phyloP scores from a whole-genome alignment of 106 monocot genomes.

The Acorus gramineus region DNA sequence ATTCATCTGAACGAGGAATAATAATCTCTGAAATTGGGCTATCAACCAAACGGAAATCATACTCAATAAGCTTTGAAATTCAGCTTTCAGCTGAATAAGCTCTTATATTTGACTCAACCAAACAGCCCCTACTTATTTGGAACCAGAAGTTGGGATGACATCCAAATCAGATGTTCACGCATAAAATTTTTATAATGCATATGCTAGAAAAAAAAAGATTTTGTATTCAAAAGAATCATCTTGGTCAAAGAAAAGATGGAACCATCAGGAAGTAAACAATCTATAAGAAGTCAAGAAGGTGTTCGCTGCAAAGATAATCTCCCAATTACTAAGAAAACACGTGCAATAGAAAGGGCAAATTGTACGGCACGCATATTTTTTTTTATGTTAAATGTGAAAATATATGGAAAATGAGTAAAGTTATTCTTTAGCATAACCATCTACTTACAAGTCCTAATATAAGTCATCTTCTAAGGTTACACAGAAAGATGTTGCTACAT shows the following conservation, averaged over 20 bases:
- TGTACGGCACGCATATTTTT: slow-evolving; percentile 63
- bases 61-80: too few species aligned
- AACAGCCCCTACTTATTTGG: too few species aligned
- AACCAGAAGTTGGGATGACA: slow-evolving; percentile 63
- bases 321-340: slow-evolving; percentile 44
- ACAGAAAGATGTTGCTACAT: slow-evolving; percentile 23
- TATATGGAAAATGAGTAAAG: slow-evolving; percentile 43
- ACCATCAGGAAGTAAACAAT: slow-evolving; percentile 42
- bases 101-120: too few species aligned
- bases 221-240: slow-evolving; percentile 58
- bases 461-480: too few species aligned
- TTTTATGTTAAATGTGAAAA: slow-evolving; percentile 45
- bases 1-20: too few species aligned
- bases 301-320: slow-evolving; percentile 40
- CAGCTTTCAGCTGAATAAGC: too few species aligned
- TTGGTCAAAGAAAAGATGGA: slow-evolving; percentile 60
- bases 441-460: slow-evolving; percentile 35
- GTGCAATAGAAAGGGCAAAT: slow-evolving; percentile 44
- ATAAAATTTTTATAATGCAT: slow-evolving; percentile 45
- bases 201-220: slow-evolving; percentile 54
- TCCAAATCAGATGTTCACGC: slow-evolving; percentile 62
- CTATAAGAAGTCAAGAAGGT: slow-evolving; percentile 59
- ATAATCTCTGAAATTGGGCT: too few species aligned
- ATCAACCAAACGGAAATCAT: too few species aligned
- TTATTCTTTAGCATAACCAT: slow-evolving; percentile 59